phyloP scores from a whole-genome alignment of 2,329 filamentous ascomycete genomes.

The Nigrospora sphaerica region DNA sequence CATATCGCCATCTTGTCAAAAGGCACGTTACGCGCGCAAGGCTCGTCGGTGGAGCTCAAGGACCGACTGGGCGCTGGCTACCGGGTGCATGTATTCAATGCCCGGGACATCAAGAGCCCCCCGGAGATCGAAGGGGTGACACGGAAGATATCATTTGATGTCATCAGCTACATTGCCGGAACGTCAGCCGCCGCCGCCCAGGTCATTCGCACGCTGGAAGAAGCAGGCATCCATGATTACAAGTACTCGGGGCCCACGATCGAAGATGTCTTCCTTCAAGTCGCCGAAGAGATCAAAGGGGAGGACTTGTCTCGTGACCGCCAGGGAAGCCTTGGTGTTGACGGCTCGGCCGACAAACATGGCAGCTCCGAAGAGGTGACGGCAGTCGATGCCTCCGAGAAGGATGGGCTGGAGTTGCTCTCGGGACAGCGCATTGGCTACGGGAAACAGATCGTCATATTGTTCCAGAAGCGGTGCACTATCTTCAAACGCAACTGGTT shows the following conservation, averaged over 20 bases:
- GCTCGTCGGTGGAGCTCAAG: constrained; percentile 82
- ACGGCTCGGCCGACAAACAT: constrained; percentile 12
- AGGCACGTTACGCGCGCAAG: constrained; percentile 72
- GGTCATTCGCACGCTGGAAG: constrained; percentile 65
- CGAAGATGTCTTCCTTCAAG: constrained; percentile 83
- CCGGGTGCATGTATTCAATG: constrained; percentile 66
- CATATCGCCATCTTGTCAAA: constrained; percentile 84
- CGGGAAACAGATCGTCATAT: constrained; percentile 60
- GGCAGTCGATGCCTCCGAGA: constrained; percentile 11
- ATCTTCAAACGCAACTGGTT: constrained; percentile 74
- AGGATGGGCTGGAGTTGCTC: constrained; percentile 46
- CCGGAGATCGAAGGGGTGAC: constrained; percentile 47
- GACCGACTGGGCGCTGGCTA: constrained; percentile 78
- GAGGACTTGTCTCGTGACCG: constrained; percentile 26
- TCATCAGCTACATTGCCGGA: constrained; percentile 64
- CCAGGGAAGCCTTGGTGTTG: neutral
- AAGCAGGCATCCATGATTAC: constrained; percentile 64
- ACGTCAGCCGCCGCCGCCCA: constrained; percentile 63
- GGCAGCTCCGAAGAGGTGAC: constrained; percentile 13
- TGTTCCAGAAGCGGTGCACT: constrained; percentile 71
- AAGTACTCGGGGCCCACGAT: constrained; percentile 84
- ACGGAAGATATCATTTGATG: constrained; percentile 58
- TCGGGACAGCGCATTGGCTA: constrained; percentile 66
- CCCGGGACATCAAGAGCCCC: constrained; percentile 36
- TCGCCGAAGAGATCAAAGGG: constrained; percentile 70